phyloP scores from a whole-genome alignment of 805 yeast species.

The Hanseniaspora guilliermondii region DNA sequence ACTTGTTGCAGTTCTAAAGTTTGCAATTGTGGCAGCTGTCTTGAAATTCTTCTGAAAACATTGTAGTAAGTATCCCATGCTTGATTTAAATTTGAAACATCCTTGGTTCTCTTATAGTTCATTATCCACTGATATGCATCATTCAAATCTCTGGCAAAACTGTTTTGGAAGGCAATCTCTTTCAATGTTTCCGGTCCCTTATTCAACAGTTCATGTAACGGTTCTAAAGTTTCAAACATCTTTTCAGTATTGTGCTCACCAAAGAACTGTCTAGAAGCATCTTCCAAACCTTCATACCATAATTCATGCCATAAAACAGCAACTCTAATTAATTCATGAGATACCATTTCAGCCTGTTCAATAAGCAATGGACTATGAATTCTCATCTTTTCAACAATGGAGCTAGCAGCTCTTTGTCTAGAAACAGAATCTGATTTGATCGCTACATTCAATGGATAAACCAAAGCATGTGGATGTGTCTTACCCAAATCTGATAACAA shows the following conservation, averaged over 20 bases:
- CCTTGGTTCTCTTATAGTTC: constrained; percentile 73
- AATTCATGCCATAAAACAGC: constrained; percentile 96
- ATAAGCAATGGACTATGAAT: constrained; percentile 74
- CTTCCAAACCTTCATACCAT: constrained; percentile 96
- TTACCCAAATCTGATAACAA: constrained; percentile 78
- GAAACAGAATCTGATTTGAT: constrained; percentile 83
- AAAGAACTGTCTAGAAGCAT: constrained; percentile 84
- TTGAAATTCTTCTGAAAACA: constrained; percentile 80
- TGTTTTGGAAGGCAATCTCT: constrained; percentile 82
- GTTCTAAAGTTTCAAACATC: constrained; percentile 84
- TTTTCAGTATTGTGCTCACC: constrained; percentile 91
- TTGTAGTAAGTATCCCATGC: constrained; percentile 96
- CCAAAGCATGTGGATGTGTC: constrained; percentile 93
- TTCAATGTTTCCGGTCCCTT: constrained; percentile 85
- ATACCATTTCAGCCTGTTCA: constrained; percentile 87
- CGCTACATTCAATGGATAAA: constrained; percentile 91
- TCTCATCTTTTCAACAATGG: constrained; percentile 85
- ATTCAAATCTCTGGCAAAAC: constrained; percentile 82
- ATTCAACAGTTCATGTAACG: constrained; percentile 71
- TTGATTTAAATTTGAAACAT: constrained; percentile 77
- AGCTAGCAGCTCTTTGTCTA: constrained; percentile 81
- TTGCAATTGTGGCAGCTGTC: constrained; percentile 78
- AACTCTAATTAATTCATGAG: constrained; percentile 82
- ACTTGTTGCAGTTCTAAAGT: constrained; percentile 84
- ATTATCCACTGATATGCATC: constrained; percentile 92